Evolutionary conservation across 306 rosid species (phyloP).

Genomic region (Vachellia collinsii): DNA sequence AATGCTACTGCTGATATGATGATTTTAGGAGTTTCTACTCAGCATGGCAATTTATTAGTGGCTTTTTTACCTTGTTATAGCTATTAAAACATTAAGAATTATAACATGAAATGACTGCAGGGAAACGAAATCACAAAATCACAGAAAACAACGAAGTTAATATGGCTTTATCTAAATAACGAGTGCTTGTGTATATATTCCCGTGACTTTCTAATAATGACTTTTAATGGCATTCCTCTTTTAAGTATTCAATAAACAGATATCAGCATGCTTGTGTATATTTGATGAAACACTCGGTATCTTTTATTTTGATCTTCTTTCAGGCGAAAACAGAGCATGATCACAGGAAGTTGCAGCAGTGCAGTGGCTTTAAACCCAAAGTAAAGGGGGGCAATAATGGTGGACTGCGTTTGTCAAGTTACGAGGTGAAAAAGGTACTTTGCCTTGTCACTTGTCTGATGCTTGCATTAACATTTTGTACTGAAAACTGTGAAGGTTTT

Average conservation of each 20-base stretch:
- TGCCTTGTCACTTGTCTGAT: conserved; percentile 27
- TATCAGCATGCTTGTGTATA: background rate
- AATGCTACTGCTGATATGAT: conserved; percentile 8
- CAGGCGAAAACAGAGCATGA: conserved; percentile 54
- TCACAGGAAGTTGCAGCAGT: conserved; percentile 47
- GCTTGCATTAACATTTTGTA: conserved; percentile 11
- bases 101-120: background rate
- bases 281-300: conserved; percentile 11
- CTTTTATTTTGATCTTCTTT: conserved; percentile 30
- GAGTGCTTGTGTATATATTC: conserved; percentile 4
- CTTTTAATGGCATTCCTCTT: conserved; percentile 11
- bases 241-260: background rate
- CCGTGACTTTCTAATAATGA: conserved; percentile 3
- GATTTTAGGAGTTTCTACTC: conserved; percentile 27
- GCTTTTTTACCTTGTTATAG: background rate
- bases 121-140: no score
- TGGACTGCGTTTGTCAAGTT: conserved; percentile 41
- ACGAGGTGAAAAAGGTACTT: conserved; percentile 57
- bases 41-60: background rate
- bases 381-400: conserved; percentile 43
- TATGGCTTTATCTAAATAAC: conserved; percentile 12
- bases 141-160: conserved; percentile 8
- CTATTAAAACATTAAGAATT: background rate
- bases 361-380: conserved; percentile 48
- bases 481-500: conserved; percentile 22